Percentiles rank a stretch among this genome's conserved stretches.
Evolutionary conservation across 2,329 filamentous ascomycete genomes (phyloP).

Genomic region (Aspergillus oerlinghausenensis): DNA sequence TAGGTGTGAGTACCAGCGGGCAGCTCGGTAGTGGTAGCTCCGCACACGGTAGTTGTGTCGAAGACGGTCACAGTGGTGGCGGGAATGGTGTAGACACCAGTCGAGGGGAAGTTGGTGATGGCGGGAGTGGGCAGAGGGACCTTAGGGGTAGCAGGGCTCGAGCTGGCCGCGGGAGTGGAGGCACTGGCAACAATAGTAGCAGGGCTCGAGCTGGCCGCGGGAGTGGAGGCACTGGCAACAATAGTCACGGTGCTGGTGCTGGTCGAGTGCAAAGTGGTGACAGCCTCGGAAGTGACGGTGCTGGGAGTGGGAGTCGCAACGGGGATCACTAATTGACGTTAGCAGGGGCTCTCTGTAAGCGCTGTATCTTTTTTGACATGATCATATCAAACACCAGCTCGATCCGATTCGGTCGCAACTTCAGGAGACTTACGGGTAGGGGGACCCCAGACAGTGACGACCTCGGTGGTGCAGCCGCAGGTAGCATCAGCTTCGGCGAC

Average conservation of each 20-base stretch:
- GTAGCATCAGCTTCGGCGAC: slow-evolving; percentile 38
- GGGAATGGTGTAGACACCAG: slow-evolving; percentile 71
- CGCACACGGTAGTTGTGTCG: slow-evolving; percentile 64
- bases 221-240: slow-evolving; percentile 18
- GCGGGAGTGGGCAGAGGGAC: slow-evolving; percentile 43
- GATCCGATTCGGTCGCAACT: not conserved
- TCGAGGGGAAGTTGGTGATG: slow-evolving; percentile 55
- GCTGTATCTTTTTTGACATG: not conserved
- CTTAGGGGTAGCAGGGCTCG: slow-evolving; percentile 24
- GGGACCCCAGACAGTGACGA: slow-evolving; percentile 64
- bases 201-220: slow-evolving; percentile 17
- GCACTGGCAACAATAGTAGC: slow-evolving; percentile 24
- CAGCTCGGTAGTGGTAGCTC: slow-evolving; percentile 57
- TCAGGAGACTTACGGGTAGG: slow-evolving; percentile 52
- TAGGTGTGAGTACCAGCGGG: slow-evolving; percentile 63
- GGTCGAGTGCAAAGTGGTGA: slow-evolving; percentile 36
- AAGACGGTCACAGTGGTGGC: slow-evolving; percentile 66
- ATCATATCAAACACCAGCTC: not conserved
- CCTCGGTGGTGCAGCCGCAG: slow-evolving; percentile 71
- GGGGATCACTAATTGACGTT: slow-evolving; percentile 33
- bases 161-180: slow-evolving; percentile 11
- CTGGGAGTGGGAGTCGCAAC: slow-evolving; percentile 23
- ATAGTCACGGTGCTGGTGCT: slow-evolving; percentile 37
- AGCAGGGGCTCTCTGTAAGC: slow-evolving; percentile 15
- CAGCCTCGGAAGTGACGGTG: slow-evolving; percentile 20